Base-by-base conservation (phyloP, 805 yeast genomes). In the Kregervanrija delftensis region DNA sequence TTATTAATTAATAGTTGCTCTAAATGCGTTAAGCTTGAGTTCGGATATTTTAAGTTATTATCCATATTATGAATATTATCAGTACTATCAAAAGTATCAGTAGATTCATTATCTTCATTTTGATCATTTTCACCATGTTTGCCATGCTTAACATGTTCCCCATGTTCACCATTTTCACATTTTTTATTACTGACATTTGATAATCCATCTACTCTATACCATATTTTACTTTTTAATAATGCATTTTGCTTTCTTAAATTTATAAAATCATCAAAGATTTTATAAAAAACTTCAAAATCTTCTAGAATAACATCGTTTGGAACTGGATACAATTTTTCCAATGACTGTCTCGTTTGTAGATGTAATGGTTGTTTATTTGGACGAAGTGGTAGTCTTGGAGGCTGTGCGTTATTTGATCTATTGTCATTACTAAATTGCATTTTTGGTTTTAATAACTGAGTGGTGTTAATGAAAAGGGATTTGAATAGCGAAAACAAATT, bases 171-270 rank as follows among this genome's bases (percentile, higher is more conserved):
- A 6, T 22, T 22, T 22, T 22, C 28, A 6, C 28, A 4, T 9
- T 36, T 44, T 11, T 47, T 46, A 38, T 49, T 48, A 10, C 38
- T n/a, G 5, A 40, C 35, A 16, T 37, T 38, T 2, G 61, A 57
- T 3, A 58, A 31, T 9, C 35, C 33, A n/a, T 50, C 56, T 2
- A 58, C 34, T 16, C 55, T 52, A 2, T 41, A 22, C 66, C 66
- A 62, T 4, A 62, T 57, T 9, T 51, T 54, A 6, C 45, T 40
- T 35, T 60, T 62, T 13, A 61, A 40, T 22, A 36, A 28, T 30
- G 44, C 44, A 38, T 58, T 62, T 22, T 55, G 53, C 4, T 22
- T 10, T 17, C 60, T 36, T 2, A 55, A 47, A 3, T 36, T 33
- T 5, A 48, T 22, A 17, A 62, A 40, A 33, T 53, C 58, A 40